These are phyloP conservation scores for Fusarium keratoplasticum DNA, from an alignment of 2,329 filamentous ascomycete genomes.

Conservation along the genomic window DNA sequence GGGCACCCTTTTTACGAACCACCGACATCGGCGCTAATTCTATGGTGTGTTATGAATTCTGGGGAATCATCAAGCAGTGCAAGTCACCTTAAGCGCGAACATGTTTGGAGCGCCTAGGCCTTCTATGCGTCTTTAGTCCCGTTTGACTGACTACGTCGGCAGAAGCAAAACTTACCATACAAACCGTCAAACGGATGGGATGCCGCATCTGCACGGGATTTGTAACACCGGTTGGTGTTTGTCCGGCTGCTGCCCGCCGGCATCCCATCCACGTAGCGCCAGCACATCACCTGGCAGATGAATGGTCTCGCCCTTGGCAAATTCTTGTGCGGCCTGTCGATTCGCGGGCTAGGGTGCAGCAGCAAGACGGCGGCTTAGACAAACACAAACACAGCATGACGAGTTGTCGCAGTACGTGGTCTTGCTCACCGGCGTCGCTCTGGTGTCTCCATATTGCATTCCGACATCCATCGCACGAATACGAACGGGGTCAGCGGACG, in stretches of 20 bases:
- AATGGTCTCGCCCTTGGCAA: constrained; percentile 7
- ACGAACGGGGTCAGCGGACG: constrained; percentile 23
- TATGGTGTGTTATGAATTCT: not conserved
- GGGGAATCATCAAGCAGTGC: not conserved
- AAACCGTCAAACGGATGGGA: not conserved
- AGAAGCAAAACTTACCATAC: not conserved
- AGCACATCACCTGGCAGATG: constrained; percentile 24
- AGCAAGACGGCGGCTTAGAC: not conserved
- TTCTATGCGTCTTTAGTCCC: not conserved
- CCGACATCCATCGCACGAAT: constrained; percentile 31
- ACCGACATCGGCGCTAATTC: not conserved
- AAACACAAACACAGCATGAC: constrained; percentile 34
- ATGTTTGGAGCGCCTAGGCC: not conserved
- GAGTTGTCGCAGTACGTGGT: constrained; percentile 23
- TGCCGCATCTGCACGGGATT: not conserved
- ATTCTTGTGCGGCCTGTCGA: not conserved
- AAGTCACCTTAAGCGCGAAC: not conserved
- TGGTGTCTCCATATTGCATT: constrained; percentile 27
- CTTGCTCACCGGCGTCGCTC: constrained; percentile 15
- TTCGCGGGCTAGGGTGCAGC: constrained; percentile 7
- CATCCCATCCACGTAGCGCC: constrained; percentile 23
- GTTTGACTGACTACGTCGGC: not conserved
- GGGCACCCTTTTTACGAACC: not conserved
- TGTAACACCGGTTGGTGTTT: constrained; percentile 26
- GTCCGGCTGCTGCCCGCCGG: constrained; percentile 8